Base-by-base conservation (phyloP, 257 asterid genomes). In the Jacaranda copaia region DNA sequence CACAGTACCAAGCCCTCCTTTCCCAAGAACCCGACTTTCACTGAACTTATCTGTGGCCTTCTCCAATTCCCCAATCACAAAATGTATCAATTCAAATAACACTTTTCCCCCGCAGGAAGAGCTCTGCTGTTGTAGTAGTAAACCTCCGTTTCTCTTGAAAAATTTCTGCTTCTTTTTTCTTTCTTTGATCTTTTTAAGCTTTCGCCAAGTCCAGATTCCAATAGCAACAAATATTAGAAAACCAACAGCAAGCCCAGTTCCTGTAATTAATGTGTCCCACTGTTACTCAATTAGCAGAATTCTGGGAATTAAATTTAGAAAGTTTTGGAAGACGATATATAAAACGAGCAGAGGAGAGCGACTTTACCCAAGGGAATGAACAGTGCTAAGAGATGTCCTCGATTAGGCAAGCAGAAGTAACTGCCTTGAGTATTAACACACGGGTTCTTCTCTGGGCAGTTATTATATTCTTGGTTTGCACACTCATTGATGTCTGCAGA, bases 341-440 rank as follows among this genome's bases (percentile, higher is more conserved):
- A n/a, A 25, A 25, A 25, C 32, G 32, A 56, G n/a, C 52, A 72
- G 81, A 78, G 15, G 32, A 25, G 0, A 38, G 40, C 43, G 20
- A 8, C n/a, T 64, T 3, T 84, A 82, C 86, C 86, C 72, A 82
- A 76, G 10, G 76, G 25, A 32, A 82, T 69, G 61, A 69, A 38
- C 79, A 72, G 8, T 4, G 9, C 73, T 36, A 59, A 20, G 20
- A 40, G 39, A 8, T 9, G 60, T 16, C 15, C 73, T 6, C 32
- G 68, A 48, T 76, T 51, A 42, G 68, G 78, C 58, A 18, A 69
- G 76, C 86, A 85, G 58, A 40, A 62, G 74, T 85, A 79, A 65
- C 83, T 53, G 8, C 88, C 88, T 13, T 8, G 19, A 15, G 74
- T 68, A 68, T 85, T 82, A 20, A 73, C 63, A 12, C 88, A 85